Conservation (phyloP, 768 basidiomycete genomes). For the Psilocybe tampanensis region DNA sequence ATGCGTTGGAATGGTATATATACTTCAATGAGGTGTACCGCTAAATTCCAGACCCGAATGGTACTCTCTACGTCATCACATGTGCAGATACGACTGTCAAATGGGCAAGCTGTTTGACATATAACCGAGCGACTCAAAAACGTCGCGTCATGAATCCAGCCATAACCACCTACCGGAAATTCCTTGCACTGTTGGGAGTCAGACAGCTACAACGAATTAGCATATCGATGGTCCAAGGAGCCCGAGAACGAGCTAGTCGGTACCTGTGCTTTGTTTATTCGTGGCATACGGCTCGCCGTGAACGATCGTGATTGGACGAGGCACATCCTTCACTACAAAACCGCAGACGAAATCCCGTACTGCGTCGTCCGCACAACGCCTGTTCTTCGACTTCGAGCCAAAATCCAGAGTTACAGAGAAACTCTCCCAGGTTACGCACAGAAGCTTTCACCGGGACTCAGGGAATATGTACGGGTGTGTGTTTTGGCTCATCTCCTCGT, state of each 20-base stretch:
- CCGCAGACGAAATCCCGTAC: not conserved
- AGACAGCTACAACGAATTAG: not conserved
- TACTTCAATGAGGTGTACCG: not conserved
- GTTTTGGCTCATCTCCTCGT: not conserved
- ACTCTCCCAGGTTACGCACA: not conserved
- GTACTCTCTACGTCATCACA: slow-evolving; percentile 9
- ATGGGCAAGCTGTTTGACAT: not conserved
- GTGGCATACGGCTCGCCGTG: slow-evolving; percentile 1
- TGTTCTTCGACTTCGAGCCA: slow-evolving; percentile 1
- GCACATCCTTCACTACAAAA: not conserved
- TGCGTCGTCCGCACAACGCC: not conserved
- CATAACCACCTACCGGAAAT: not conserved
- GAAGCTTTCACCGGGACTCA: not conserved
- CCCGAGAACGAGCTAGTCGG: not conserved
- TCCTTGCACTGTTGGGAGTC: too few relatives aligned
- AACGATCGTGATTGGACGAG: not conserved
- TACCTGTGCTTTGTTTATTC: not conserved
- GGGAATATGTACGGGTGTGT: not conserved
- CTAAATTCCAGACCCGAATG: not conserved
- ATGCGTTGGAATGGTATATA: slow-evolving; percentile 15
- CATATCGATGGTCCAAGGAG: not conserved
- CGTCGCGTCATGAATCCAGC: not conserved
- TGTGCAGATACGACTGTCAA: slow-evolving; percentile 8
- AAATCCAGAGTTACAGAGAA: not conserved
- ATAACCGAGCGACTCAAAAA: too few relatives aligned